Conservation (phyloP, 345 rosid species). For the Brassica carinata region DNA sequence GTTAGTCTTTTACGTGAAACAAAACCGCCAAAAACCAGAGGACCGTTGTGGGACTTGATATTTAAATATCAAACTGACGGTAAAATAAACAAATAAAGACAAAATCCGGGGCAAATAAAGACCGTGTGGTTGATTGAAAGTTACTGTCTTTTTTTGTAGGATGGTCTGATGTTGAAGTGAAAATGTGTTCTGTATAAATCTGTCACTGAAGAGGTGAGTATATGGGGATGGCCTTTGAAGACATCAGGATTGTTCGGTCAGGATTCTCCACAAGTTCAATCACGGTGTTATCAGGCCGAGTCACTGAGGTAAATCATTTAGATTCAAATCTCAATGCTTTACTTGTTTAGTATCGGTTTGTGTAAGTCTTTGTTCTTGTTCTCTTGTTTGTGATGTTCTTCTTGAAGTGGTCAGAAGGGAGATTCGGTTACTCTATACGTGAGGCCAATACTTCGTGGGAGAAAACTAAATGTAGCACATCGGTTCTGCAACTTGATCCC, state of each 20-base stretch:
- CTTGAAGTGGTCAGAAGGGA: conserved; percentile 71
- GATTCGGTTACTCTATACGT: conserved; percentile 45
- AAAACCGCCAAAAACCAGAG: conserved; percentile 12
- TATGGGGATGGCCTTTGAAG: conserved; percentile 98
- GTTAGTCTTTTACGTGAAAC: background rate
- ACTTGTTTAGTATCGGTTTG: background rate
- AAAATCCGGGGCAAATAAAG: background rate
- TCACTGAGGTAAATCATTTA: conserved; percentile 60
- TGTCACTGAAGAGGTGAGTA: conserved; percentile 64
- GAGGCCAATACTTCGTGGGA: conserved; percentile 61
- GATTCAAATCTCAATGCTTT: background rate
- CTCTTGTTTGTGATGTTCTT: conserved; percentile 3
- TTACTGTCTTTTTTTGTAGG: conserved; percentile 34
- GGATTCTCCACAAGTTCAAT: conserved; percentile 57
- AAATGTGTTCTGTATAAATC: conserved; percentile 72
- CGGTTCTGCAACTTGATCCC: conserved; percentile 69
- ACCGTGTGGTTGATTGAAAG: background rate
- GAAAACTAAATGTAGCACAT: conserved; percentile 55
- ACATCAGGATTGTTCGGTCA: conserved; percentile 65
- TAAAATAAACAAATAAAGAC: background rate
- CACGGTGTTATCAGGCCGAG: conserved; percentile 68
- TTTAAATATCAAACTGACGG: conserved; percentile 21
- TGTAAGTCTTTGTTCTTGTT: background rate
- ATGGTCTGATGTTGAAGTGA: conserved; percentile 58
- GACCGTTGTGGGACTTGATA: conserved; percentile 28